Percentiles rank a stretch among this genome's conserved stretches.
Conservation (phyloP, 2,329 filamentous ascomycete genomes). For the Mycocentrospora acerina region DNA sequence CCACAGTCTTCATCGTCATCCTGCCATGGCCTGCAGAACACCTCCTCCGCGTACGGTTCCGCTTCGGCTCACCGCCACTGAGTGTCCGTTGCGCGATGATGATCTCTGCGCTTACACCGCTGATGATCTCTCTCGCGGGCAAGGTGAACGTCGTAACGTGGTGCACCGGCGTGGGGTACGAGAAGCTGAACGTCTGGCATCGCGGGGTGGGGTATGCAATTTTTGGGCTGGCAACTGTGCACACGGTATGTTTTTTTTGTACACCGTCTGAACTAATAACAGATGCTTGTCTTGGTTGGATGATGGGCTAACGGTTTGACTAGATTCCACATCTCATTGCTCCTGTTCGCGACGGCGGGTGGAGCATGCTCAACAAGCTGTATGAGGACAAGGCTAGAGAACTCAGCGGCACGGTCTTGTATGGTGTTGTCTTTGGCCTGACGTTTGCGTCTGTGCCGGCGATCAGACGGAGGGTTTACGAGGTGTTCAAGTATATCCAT, state of each 20-base stretch:
- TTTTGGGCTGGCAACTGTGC: conserved; percentile 23
- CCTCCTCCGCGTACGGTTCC: conserved; percentile 17
- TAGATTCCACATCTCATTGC: conserved; percentile 24
- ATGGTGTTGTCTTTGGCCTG: conserved; percentile 20
- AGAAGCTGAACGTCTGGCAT: conserved; percentile 33
- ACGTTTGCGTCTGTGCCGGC: conserved; percentile 28
- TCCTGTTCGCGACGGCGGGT: conserved; percentile 21
- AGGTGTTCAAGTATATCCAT: conserved; percentile 26
- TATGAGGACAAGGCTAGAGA: conserved; percentile 15
- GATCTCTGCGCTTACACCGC: conserved; percentile 28
- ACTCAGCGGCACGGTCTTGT: conserved; percentile 20
- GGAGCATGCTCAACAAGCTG: conserved; percentile 14
- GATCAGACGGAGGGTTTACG: conserved; percentile 22
- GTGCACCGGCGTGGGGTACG: conserved; percentile 31
- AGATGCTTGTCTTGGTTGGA: too few species aligned
- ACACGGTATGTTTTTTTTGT: too few species aligned
- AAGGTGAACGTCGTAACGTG: conserved; percentile 34
- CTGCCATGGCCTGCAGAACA: conserved; percentile 19
- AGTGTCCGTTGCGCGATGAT: conserved; percentile 28
- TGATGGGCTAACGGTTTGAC: background rate
- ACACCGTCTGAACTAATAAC: too few species aligned
- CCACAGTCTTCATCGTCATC: conserved; percentile 14
- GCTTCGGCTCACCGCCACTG: conserved; percentile 26
- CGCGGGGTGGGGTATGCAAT: conserved; percentile 18
- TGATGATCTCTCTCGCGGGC: conserved; percentile 27